Conservation (phyloP, 2,329 filamentous ascomycete genomes). For the Colletotrichum aenigma region DNA sequence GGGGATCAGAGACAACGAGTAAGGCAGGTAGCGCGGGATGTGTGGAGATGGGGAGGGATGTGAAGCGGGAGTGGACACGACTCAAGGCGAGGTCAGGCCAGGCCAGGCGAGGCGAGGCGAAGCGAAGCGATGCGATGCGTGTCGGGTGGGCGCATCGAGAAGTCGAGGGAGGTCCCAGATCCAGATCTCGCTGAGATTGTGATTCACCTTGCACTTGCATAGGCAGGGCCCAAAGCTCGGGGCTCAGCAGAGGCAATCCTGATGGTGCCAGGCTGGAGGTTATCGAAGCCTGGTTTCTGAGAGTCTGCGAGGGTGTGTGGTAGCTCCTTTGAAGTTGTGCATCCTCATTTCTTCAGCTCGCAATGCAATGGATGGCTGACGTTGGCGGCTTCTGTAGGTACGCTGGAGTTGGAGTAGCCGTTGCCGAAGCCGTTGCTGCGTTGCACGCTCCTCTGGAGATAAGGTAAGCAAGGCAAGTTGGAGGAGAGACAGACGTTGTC, state of each 20-base stretch:
- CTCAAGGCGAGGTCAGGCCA: not conserved
- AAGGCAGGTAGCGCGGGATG: not conserved
- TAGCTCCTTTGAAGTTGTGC: not conserved
- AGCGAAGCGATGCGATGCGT: not conserved
- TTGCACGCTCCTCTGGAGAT: not conserved
- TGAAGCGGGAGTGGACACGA: not conserved
- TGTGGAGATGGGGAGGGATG: not conserved
- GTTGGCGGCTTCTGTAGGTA: not conserved
- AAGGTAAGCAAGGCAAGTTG: not conserved
- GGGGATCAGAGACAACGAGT: not conserved
- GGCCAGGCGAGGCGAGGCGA: not conserved
- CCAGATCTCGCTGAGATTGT: not conserved
- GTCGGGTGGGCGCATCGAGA: not conserved
- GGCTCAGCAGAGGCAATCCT: not conserved
- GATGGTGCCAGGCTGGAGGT: not conserved
- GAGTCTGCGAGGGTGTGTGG: not conserved
- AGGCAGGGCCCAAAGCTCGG: not conserved
- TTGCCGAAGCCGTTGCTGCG: not conserved
- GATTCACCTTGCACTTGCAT: constrained; percentile 3
- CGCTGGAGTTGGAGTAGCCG: not conserved
- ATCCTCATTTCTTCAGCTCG: not conserved
- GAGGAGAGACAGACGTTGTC: not conserved
- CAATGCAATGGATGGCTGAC: not conserved
- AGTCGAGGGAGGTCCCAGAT: not conserved
- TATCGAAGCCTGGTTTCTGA: not conserved